Evolutionary conservation across 192 early-diverging fungal genomes (phyloP), one percentile per base, ranked within the genome.

Genomic region (Backusella tarrabulga): DNA sequence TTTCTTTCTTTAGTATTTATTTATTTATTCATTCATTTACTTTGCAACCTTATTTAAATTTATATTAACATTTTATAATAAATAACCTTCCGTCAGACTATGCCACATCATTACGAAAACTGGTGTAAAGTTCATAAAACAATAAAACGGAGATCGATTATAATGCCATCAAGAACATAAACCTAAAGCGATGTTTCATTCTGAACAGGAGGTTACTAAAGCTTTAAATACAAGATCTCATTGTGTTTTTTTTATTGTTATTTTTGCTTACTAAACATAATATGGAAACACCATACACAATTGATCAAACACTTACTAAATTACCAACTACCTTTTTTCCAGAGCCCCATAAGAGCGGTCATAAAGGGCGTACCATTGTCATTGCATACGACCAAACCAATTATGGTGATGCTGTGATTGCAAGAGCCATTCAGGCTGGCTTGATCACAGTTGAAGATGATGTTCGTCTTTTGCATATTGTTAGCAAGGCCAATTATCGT

Each of bases 351-450:
- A 8, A 23, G 3, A 23, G 12, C 23, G 21, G 56, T 4, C 56
- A 2, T 29, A 23, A 26, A 21, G n/a, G 56, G 15, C 23, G 42
- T 29, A 29, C 4, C 1, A 19, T 72, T 32, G 77, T 72, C 2
- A 42, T 79, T 69, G 77, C 77, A 11, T 79, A 79, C 40, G 77
- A 70, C 14, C 77, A 79, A 14, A 69, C 77, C 23, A 50, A 74
- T 26, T 32, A 74, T 6, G 72, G 77, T 38, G 77, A 79, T 54
- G 77, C 77, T 19, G 32, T 69, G 32, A 67, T 79, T 68, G 34
- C 77, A 23, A 79, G 74, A 34, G 60, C 34, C 38, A 79, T 74
- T 56, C 35, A 66, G 46, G 38, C 54, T 3, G 77, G 72, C 7
- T 14, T 79, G 35, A 21, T 79, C 2, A 15, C 29, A 0, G 41